A percentile compares a stretch with the other conserved stretches of the same genome.
Conservation (phyloP, 1,284 basidiomycete genomes). For the Sanghuangporus weigelae region DNA sequence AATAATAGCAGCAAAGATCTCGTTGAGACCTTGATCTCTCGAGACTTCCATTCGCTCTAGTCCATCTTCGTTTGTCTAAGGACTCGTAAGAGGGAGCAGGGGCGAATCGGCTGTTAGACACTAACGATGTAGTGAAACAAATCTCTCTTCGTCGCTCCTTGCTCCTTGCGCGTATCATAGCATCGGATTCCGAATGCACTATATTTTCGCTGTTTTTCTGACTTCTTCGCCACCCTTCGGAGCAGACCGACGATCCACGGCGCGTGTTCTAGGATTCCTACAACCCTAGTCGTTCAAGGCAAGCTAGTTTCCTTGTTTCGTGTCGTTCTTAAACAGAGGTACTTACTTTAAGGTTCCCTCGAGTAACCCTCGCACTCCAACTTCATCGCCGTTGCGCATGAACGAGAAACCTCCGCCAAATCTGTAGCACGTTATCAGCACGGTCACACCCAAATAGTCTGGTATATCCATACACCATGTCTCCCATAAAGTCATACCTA, state of each 20-base stretch:
- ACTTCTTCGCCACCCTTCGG: neutral
- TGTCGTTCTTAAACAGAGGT: neutral
- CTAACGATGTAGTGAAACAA: conserved; percentile 35
- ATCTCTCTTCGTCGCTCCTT: conserved; percentile 29
- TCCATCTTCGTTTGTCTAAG: conserved; percentile 28
- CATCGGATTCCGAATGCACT: conserved; percentile 16
- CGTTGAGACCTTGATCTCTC: conserved; percentile 25
- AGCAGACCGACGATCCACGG: conserved; percentile 4
- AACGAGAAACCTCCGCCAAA: conserved; percentile 21
- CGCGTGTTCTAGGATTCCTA: conserved; percentile 2
- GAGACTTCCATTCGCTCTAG: conserved; percentile 21
- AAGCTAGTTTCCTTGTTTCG: neutral
- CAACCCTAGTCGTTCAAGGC: neutral
- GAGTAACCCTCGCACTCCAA: conserved; percentile 15
- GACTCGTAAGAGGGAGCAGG: neutral
- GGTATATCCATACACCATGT: conserved; percentile 26
- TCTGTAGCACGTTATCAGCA: conserved; percentile 16
- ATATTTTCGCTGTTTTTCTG: neutral
- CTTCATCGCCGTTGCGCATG: conserved; percentile 21
- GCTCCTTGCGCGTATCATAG: conserved; percentile 6
- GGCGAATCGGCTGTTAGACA: neutral
- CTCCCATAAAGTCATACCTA: conserved; percentile 36
- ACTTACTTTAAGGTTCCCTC: conserved; percentile 14
- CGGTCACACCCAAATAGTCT: neutral
- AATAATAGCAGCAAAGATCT: conserved; percentile 32